These are phyloP conservation scores for Odontarrhena argentea DNA, from an alignment of 345 rosid genomes.

Conservation along the genomic window DNA sequence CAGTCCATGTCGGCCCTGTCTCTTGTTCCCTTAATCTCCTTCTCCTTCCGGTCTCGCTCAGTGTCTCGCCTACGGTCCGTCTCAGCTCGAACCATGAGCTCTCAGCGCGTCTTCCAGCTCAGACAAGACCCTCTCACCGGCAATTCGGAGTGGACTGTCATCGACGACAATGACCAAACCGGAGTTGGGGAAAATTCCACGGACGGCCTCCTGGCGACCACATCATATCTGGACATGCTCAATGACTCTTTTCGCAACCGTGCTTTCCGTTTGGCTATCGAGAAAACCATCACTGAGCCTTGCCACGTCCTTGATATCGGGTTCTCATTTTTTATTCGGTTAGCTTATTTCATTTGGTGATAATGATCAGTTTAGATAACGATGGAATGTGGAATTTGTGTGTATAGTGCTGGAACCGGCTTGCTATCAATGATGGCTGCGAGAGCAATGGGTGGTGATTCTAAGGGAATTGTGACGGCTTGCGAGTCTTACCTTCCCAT, in stretches of 20 bases:
- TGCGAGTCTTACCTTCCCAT: slow-evolving; percentile 94
- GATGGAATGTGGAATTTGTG: slow-evolving; percentile 3
- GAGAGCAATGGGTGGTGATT: slow-evolving; percentile 45
- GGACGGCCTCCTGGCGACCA: slow-evolving; percentile 38
- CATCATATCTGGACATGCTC: slow-evolving; percentile 46
- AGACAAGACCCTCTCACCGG: slow-evolving; percentile 45
- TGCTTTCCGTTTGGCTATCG: slow-evolving; percentile 45
- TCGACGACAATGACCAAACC: slow-evolving; percentile 36
- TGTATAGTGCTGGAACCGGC: slow-evolving; percentile 87
- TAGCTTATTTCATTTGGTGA: neutral
- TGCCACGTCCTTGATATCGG: slow-evolving; percentile 93
- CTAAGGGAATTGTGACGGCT: slow-evolving; percentile 64
- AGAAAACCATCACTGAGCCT: slow-evolving; percentile 56
- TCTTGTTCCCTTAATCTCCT: slow-evolving; percentile 21
- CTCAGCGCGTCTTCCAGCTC: slow-evolving; percentile 45
- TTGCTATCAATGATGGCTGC: slow-evolving; percentile 96
- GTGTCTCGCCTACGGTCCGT: slow-evolving; percentile 11
- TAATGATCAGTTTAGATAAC: neutral
- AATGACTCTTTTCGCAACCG: slow-evolving; percentile 41
- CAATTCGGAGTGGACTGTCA: slow-evolving; percentile 41
- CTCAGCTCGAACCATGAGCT: slow-evolving; percentile 33
- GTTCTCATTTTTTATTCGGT: slow-evolving; percentile 38
- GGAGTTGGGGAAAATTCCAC: slow-evolving; percentile 27
- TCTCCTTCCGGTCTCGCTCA: slow-evolving; percentile 14
- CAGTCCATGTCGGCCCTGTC: slow-evolving; percentile 28